A percentile compares a stretch with the other conserved stretches of the same genome.
These are phyloP conservation scores for Cucurbita argyrosperma DNA, from an alignment of 306 rosid species.

Conservation along the genomic window DNA sequence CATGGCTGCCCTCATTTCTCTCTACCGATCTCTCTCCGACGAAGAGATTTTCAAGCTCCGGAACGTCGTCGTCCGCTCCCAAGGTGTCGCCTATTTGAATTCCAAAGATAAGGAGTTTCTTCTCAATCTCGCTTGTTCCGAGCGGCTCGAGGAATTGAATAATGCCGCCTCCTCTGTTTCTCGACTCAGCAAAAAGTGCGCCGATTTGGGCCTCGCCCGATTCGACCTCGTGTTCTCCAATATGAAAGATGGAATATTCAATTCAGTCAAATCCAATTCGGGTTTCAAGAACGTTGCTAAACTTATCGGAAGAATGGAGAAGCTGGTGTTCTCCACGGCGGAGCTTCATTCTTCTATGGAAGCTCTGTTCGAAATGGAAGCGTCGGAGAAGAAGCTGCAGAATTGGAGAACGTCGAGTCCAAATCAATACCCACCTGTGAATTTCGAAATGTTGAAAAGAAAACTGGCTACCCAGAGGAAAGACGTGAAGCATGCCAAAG, in stretches of 20 bases:
- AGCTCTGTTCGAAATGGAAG: slow-evolving; percentile 26
- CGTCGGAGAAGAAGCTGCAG: slow-evolving; percentile 26
- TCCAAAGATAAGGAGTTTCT: slow-evolving; percentile 36
- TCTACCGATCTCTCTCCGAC: slow-evolving; percentile 43
- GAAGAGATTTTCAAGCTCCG: slow-evolving; percentile 24
- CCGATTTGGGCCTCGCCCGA: slow-evolving; percentile 3
- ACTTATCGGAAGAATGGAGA: slow-evolving; percentile 33
- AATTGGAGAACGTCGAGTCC: slow-evolving; percentile 13
- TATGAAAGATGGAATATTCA: slow-evolving; percentile 15
- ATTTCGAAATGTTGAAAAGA: slow-evolving; percentile 19
- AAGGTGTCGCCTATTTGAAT: slow-evolving; percentile 31
- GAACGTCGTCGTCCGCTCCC: slow-evolving; percentile 17
- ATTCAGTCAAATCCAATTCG: slow-evolving; percentile 15
- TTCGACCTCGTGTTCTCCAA: slow-evolving; percentile 23
- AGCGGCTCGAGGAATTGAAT: slow-evolving; percentile 48
- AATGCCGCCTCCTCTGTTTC: slow-evolving; percentile 29
- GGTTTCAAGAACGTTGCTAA: slow-evolving; percentile 3
- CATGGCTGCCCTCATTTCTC: slow-evolving; percentile 46
- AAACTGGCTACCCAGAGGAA: slow-evolving; percentile 16
- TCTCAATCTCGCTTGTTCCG: slow-evolving; percentile 47
- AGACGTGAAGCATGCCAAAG: slow-evolving; percentile 31
- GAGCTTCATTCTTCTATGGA: slow-evolving; percentile 32
- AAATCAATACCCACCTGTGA: slow-evolving; percentile 15
- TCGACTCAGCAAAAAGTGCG: slow-evolving; percentile 24
- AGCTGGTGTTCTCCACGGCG: slow-evolving; percentile 13